A percentile compares a stretch with the other conserved stretches of the same genome.
These are phyloP conservation scores for Aspergillus pseudotamarii DNA, from an alignment of 2,329 filamentous ascomycete species.

Conservation along the genomic window DNA sequence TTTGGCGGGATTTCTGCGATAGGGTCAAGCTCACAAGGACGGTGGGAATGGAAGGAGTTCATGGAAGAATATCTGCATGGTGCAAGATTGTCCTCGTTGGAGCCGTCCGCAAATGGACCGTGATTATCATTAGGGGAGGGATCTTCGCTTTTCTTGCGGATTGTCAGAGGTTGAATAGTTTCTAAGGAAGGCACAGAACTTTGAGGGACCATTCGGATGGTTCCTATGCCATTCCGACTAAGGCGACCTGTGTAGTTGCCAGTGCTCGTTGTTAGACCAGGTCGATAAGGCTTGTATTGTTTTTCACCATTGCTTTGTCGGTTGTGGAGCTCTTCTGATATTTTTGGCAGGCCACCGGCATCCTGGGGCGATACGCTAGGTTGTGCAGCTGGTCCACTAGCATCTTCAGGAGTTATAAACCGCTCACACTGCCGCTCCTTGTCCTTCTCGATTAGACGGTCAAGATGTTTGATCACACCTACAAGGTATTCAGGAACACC, in stretches of 20 bases:
- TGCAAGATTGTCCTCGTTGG: conserved; percentile 19
- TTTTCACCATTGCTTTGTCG: conserved; percentile 13
- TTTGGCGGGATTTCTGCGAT: conserved; percentile 45
- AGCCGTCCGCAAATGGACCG: conserved; percentile 13
- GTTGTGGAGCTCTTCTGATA: conserved; percentile 51
- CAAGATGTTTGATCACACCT: conserved; percentile 63
- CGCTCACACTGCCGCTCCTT: conserved; percentile 14
- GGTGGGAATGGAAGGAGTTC: conserved; percentile 30
- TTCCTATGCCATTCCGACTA: conserved; percentile 41
- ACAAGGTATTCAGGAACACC: conserved; percentile 56
- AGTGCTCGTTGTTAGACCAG: conserved; percentile 10
- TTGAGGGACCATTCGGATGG: conserved; percentile 60
- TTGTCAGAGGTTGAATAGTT: conserved; percentile 56
- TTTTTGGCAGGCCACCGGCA: conserved; percentile 48
- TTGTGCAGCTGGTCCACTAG: conserved; percentile 18
- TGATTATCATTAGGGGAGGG: conserved; percentile 4
- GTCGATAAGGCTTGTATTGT: conserved; percentile 9
- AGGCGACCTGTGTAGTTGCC: conserved; percentile 12
- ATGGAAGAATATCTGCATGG: conserved; percentile 17
- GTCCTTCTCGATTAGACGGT: conserved; percentile 56
- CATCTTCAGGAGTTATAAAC: conserved; percentile 11
- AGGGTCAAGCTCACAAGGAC: conserved; percentile 41
- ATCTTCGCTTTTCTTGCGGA: conserved; percentile 49
- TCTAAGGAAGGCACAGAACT: conserved; percentile 51
- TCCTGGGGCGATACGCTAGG: conserved; percentile 21